Evolutionary conservation across 495 filamentous ascomycete genomes (phyloP).

Genomic region (Rusavskia elegans): DNA sequence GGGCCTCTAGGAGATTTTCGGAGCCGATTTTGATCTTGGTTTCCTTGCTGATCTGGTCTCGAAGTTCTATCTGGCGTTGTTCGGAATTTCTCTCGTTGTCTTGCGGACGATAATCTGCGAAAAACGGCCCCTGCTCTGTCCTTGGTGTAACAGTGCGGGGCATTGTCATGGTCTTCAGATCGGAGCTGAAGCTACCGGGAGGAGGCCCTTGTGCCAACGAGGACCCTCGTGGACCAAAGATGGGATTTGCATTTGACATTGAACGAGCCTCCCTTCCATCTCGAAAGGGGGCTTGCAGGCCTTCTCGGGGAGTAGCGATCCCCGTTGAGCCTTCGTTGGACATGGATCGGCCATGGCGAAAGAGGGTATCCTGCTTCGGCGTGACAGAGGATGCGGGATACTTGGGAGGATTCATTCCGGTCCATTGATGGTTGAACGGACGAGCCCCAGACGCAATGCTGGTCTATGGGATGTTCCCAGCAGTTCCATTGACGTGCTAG

Average conservation of each 20-base stretch:
- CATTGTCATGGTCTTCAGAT: conserved; percentile 59
- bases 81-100: conserved; percentile 45
- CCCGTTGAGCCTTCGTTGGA: conserved; percentile 23
- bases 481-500: neutral
- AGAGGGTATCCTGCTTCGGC: conserved; percentile 50
- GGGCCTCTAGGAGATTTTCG: conserved; percentile 89
- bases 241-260: conserved; percentile 43
- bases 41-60: conserved; percentile 78
- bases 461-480: neutral
- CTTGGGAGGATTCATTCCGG: conserved; percentile 30
- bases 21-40: conserved; percentile 95
- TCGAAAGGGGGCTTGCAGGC: conserved; percentile 22
- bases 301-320: conserved; percentile 29
- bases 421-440: conserved; percentile 2
- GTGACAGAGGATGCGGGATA: conserved; percentile 49
- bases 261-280: conserved; percentile 32
- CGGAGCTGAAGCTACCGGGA: conserved; percentile 86
- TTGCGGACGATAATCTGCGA: conserved; percentile 45
- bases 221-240: conserved; percentile 43
- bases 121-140: conserved; percentile 36
- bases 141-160: conserved; percentile 55
- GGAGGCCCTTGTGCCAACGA: conserved; percentile 49
- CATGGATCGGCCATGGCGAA: conserved; percentile 38
- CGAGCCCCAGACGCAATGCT: neutral
- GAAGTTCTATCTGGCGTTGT: conserved; percentile 53